Evolutionary conservation across 1,284 basidiomycete species (phyloP).

Genomic region (Sporisorium graminicola): DNA sequence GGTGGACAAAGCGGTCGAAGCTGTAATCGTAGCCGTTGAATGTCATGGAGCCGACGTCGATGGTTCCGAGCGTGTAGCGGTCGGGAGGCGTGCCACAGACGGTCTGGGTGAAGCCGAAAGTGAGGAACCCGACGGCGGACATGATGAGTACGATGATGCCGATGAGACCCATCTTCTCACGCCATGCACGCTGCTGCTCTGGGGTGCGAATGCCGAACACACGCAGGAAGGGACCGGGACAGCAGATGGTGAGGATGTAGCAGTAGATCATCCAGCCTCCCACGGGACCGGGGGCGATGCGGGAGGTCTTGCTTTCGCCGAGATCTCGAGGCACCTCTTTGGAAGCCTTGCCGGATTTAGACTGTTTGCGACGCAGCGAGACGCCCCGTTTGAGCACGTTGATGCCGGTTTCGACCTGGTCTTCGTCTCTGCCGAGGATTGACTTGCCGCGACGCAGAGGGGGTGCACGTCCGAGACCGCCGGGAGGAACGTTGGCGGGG

Average conservation of each 20-base stretch:
- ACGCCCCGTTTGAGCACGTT: conserved; percentile 69
- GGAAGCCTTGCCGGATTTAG: conserved; percentile 41
- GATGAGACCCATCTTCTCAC: conserved; percentile 97
- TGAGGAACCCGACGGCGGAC: conserved; percentile 95
- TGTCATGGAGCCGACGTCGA: conserved; percentile 84
- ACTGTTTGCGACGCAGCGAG: conserved; percentile 60
- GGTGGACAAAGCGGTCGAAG: conserved; percentile 78
- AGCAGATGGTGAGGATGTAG: conserved; percentile 84
- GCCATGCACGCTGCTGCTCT: conserved; percentile 95
- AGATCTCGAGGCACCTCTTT: conserved; percentile 59
- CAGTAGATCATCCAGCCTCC: conserved; percentile 97
- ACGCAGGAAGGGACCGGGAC: conserved; percentile 76
- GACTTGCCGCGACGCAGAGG: conserved; percentile 67
- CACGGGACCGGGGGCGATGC: conserved; percentile 78
- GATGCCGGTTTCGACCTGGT: conserved; percentile 68
- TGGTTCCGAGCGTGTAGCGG: conserved; percentile 82
- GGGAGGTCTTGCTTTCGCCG: conserved; percentile 48
- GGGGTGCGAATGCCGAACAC: conserved; percentile 84
- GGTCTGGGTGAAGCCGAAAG: conserved; percentile 96
- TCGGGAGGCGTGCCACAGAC: conserved; percentile 89
- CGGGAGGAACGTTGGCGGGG: conserved; percentile 54
- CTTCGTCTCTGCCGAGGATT: conserved; percentile 68
- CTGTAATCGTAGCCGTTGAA: conserved; percentile 95
- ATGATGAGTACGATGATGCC: conserved; percentile 83
- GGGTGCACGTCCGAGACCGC: conserved; percentile 56